A percentile compares a stretch with the other conserved stretches of the same genome.
Evolutionary conservation across 2,329 filamentous ascomycete genomes (phyloP).

Genomic region (Fusarium compactum): DNA sequence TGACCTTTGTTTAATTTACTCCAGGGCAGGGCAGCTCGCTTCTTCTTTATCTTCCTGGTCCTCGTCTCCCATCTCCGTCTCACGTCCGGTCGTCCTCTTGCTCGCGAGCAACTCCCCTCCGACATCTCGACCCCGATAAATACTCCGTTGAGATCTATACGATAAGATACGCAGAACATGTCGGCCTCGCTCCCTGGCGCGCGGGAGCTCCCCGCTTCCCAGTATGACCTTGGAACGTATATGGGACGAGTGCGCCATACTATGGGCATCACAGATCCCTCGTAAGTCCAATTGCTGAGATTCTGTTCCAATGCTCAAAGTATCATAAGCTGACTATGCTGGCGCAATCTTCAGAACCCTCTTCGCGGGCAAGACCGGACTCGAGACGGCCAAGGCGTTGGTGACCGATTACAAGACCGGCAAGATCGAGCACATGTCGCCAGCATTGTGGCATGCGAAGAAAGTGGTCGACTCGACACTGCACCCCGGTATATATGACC

Average conservation of each 20-base stretch:
- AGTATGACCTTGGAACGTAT: constrained; percentile 93
- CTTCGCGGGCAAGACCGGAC: constrained; percentile 79
- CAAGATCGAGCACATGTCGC: constrained; percentile 82
- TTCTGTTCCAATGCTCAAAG: not conserved
- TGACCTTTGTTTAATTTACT: constrained; percentile 1
- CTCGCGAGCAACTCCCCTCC: constrained; percentile 9
- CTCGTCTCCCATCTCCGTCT: not conserved
- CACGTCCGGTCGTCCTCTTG: constrained; percentile 10
- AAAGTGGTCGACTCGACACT: constrained; percentile 97
- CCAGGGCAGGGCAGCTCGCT: not conserved
- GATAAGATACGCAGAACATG: constrained; percentile 57
- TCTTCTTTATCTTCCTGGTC: not conserved
- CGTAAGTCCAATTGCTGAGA: constrained; percentile 70
- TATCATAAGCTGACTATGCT: constrained; percentile 21
- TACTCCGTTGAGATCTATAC: constrained; percentile 12
- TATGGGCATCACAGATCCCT: constrained; percentile 90
- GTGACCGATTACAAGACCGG: constrained; percentile 90
- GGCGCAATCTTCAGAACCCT: constrained; percentile 75
- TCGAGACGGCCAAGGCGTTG: constrained; percentile 87
- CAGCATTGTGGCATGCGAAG: constrained; percentile 94
- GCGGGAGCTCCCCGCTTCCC: constrained; percentile 89
- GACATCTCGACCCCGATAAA: constrained; percentile 21
- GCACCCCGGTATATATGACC: constrained; percentile 79
- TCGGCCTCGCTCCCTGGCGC: constrained; percentile 73
- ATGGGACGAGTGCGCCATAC: constrained; percentile 94